Evolutionary conservation across 768 basidiomycete species (phyloP).

Genomic region (Pleurotus cornucopiae): DNA sequence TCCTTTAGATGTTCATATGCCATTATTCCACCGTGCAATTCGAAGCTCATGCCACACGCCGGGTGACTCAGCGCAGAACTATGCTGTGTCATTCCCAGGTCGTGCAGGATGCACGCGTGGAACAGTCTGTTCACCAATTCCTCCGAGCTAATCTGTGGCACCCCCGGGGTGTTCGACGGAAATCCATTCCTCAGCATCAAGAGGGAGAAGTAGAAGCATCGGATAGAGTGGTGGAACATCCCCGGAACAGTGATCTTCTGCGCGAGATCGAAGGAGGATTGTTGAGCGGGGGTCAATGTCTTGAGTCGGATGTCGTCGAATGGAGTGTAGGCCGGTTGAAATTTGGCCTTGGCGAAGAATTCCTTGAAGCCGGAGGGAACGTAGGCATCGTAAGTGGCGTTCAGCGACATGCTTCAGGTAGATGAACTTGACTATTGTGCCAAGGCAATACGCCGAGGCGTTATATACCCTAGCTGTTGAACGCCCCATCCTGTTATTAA

Average conservation of each 20-base stretch:
- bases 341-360: constrained; percentile 10
- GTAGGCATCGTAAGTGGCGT: constrained; percentile 13
- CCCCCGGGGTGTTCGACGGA: constrained; percentile 13
- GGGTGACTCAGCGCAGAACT: constrained; percentile 6
- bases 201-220: constrained; percentile 16
- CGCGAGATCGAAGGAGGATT: constrained; percentile 12
- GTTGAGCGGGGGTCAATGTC: constrained; percentile 8
- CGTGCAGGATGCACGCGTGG: constrained; percentile 13
- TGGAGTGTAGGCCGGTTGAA: constrained; percentile 11
- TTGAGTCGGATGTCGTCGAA: constrained; percentile 5
- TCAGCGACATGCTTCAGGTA: constrained; percentile 7
- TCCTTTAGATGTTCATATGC: constrained; percentile 14
- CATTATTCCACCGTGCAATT: constrained; percentile 13
- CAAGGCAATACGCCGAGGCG: neutral
- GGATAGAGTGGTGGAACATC: constrained; percentile 12
- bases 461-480: neutral
- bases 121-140: constrained; percentile 12
- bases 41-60: constrained; percentile 15
- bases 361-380: constrained; percentile 11
- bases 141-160: constrained; percentile 12
- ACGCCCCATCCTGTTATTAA: no score
- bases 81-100: constrained; percentile 11
- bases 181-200: constrained; percentile 13
- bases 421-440: neutral
- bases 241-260: constrained; percentile 10